phyloP scores from a whole-genome alignment of 345 rosid genomes.

The Hirschfeldia incana region DNA sequence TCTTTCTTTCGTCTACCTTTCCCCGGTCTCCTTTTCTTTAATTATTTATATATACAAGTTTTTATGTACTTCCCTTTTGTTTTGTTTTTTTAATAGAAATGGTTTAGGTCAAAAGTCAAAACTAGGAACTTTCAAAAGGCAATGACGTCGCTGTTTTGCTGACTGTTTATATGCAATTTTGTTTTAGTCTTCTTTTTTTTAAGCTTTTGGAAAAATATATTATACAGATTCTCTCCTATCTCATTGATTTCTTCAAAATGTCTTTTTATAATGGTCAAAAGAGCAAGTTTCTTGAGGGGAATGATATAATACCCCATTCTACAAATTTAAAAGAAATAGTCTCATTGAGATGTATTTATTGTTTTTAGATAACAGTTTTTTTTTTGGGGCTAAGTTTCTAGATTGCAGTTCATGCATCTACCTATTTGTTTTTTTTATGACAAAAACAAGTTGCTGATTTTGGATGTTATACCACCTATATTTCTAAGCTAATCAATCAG shows the following conservation, averaged over 20 bases:
- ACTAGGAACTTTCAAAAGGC: constrained; percentile 34
- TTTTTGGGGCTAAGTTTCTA: constrained; percentile 4
- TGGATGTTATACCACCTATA: background rate
- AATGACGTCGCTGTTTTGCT: constrained; percentile 37
- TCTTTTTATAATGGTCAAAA: constrained; percentile 12
- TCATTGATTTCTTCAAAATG: constrained; percentile 25
- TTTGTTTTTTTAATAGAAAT: constrained; percentile 13
- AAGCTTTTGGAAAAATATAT: background rate
- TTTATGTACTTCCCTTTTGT: background rate
- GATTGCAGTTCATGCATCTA: background rate
- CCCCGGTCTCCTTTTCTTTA: constrained; percentile 22
- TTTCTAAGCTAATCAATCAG: constrained; percentile 5
- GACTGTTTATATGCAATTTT: constrained; percentile 25
- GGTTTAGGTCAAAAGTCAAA: constrained; percentile 44
- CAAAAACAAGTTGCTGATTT: background rate
- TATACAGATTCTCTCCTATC: constrained; percentile 4
- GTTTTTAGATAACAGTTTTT: constrained; percentile 1
- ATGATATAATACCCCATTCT: background rate
- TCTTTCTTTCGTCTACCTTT: constrained; percentile 52
- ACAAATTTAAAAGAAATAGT: background rate
- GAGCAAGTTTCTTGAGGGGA: constrained; percentile 14
- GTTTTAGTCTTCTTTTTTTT: background rate
- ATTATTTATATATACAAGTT: background rate
- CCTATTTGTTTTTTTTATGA: background rate
- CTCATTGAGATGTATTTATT: background rate